Base-by-base conservation (phyloP, 352 stramenopile species). In the Phytophthora lateralis region DNA sequence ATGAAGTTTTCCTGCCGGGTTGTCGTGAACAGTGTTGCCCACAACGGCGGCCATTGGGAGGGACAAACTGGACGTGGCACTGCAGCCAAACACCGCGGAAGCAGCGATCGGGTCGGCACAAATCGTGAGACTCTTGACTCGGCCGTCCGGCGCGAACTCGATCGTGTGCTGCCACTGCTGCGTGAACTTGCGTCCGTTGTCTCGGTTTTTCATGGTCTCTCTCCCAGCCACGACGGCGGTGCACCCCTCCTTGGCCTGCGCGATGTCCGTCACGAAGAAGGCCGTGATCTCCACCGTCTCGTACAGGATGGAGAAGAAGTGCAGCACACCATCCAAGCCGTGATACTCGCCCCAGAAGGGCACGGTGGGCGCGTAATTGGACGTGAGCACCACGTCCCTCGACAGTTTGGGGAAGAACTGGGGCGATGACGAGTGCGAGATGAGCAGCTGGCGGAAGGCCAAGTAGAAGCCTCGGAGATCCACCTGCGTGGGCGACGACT, bases 151-250 rank as follows among this genome's bases (percentile, higher is more conserved):
- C 3, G 85, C 84, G 51, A 96, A 96, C 55, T 95, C 84, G 62
- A 96, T 93, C 51, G 85, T 95, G 71, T 96, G 88, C 53, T 95
- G 84, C 88, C 88, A 96, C 47, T 95, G 85, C 71, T 96, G 88
- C 52, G 85, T 95, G 50, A 96, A 96, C 60, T 91, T 94, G 57
- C 88, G 84, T 27, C 82, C 81, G 47, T 95, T 96, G 63, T 93
- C 81, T 55, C 85, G 75, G 63, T 95, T 96, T 61, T 93, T 93
- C 85, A 96, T 95, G 15, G 88, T 96, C 57, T 96, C 88, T 27
- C 88, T 71, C 4, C 88, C 88, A 12, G 85, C 84, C 0, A 96
- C 85, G 6, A 96, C 85, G 0, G 88, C 88, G 4, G 85, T 95
- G 60, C 72, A 89, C 18, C 88, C 88, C 56, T 92, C 85, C 30